Percentiles rank a stretch among this genome's conserved stretches.
Evolutionary conservation across 176 grass and related monocot species (phyloP).

Genomic region (Avena eriantha): DNA sequence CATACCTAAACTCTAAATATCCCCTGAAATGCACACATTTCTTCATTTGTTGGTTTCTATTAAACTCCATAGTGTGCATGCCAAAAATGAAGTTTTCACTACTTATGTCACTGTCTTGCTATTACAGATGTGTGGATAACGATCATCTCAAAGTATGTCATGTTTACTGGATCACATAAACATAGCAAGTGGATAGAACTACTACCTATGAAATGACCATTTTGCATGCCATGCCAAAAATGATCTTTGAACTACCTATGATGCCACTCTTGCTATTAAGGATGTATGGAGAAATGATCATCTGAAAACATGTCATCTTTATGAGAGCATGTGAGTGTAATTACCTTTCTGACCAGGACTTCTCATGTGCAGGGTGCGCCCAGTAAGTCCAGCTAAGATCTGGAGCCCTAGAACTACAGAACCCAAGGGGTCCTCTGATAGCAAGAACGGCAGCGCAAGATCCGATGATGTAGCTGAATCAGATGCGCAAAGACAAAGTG

Average conservation of each 20-base stretch:
- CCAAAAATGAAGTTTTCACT: neutral
- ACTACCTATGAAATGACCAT: too few species aligned
- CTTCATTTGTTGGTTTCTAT: neutral
- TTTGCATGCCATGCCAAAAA: neutral
- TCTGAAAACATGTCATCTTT: neutral
- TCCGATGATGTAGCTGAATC: constrained; percentile 22
- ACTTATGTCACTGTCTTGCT: neutral
- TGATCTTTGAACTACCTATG: neutral
- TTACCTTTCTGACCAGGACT: constrained; percentile 30
- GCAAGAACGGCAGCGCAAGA: constrained; percentile 6
- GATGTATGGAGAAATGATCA: neutral
- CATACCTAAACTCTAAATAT: constrained; percentile 18
- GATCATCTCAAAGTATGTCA: neutral
- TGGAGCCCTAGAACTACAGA: constrained; percentile 49
- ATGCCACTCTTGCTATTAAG: neutral
- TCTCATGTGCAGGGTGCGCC: constrained; percentile 61
- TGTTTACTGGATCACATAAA: too few species aligned
- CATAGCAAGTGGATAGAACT: too few species aligned
- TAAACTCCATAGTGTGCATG: neutral
- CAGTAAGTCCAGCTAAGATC: constrained; percentile 66
- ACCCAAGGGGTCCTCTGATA: constrained; percentile 29
- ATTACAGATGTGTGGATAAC: neutral
- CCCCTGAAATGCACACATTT: neutral
- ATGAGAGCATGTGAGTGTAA: neutral
- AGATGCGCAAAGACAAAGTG: constrained; percentile 53